Conservation (phyloP, 768 basidiomycete species). For the Floccularia luteovirens region DNA sequence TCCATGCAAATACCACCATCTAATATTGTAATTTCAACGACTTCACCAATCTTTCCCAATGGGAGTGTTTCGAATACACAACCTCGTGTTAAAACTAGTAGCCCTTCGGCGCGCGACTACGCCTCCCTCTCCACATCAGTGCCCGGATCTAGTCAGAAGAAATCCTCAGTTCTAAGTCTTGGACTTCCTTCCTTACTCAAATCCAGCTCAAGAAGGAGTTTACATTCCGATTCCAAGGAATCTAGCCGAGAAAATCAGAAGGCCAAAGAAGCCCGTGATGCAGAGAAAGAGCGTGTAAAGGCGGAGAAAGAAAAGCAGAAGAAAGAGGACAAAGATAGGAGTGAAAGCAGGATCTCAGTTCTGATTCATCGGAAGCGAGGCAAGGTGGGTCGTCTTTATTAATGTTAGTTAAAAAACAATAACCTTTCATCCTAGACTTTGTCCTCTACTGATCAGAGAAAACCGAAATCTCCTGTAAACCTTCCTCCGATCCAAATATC, state of each 20-base stretch:
- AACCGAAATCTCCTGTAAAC: slow-evolving; percentile 57
- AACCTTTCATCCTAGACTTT: slow-evolving; percentile 49
- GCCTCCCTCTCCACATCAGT: slow-evolving; percentile 45
- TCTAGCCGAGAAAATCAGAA: slow-evolving; percentile 34
- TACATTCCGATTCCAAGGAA: slow-evolving; percentile 65
- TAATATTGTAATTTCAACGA: slow-evolving; percentile 38
- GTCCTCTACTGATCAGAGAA: slow-evolving; percentile 77
- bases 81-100: slow-evolving; percentile 31
- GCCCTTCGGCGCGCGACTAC: slow-evolving; percentile 47
- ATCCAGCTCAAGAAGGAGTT: slow-evolving; percentile 75
- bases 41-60: slow-evolving; percentile 42
- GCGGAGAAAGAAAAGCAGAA: slow-evolving; percentile 44
- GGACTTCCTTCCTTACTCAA: slow-evolving; percentile 80
- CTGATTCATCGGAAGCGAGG: slow-evolving; percentile 86
- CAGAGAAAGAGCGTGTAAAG: slow-evolving; percentile 41
- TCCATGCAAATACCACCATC: slow-evolving; percentile 65
- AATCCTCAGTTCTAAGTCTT: slow-evolving; percentile 76
- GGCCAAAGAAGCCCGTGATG: slow-evolving; percentile 33
- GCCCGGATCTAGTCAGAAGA: slow-evolving; percentile 61
- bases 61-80: slow-evolving; percentile 20
- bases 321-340: slow-evolving; percentile 83
- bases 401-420: slow-evolving; percentile 4
- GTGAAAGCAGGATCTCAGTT: slow-evolving; percentile 83
- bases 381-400: slow-evolving; percentile 51
- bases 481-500: slow-evolving; percentile 90